Base-by-base conservation (phyloP, 192 early-diverging fungal genomes). In the Oehlia diaphana region DNA sequence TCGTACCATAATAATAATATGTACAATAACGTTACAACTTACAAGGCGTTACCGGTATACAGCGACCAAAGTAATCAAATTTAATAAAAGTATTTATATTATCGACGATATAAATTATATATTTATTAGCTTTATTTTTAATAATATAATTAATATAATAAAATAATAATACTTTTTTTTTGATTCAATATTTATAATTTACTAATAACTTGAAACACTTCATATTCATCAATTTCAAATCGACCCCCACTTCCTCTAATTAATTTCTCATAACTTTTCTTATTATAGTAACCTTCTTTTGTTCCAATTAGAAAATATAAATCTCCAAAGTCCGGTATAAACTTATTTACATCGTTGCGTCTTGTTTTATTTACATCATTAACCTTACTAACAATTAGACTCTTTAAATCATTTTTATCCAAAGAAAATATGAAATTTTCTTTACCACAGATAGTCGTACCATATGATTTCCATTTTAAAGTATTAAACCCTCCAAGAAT, bases 401-500 rank as follows among this genome's bases (percentile, higher is more conserved):
- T 63, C 3, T 63, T 21, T n/a, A n/a, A n/a, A 63, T 19, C n/a
- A 63, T 63, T 4, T 7, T 63, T 63, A 63, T 63, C 62, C 19
- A 63, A 63, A 63, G 23, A 23, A 9, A 63, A 63, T 23, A 63
- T n/a, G 5, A 63, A 63, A 63, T 23, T 63, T 63, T 21, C 62
- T n/a, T 23, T 63, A 63, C 1, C 23, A n/a, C 23, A 4, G 62
- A 19, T 23, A n/a, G 23, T 19, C 14, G 0, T n/a, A 63, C 23
- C 19, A 21, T 63, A 63, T 31, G 67, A 33, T 69, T 72, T 26
- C 81, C 81, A 81, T 53, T 67, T 69, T 73, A 62, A 50, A 31
- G 81, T 53, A 49, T 81, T 81, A 65, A 71, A 81, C 13, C 81
- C 81, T 26, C 81, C 81, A 66, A 81, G 70, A 44, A 81, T 78